Conservation (phyloP, 371 early-diverging fungal genomes). For the Mucor irregularis region DNA sequence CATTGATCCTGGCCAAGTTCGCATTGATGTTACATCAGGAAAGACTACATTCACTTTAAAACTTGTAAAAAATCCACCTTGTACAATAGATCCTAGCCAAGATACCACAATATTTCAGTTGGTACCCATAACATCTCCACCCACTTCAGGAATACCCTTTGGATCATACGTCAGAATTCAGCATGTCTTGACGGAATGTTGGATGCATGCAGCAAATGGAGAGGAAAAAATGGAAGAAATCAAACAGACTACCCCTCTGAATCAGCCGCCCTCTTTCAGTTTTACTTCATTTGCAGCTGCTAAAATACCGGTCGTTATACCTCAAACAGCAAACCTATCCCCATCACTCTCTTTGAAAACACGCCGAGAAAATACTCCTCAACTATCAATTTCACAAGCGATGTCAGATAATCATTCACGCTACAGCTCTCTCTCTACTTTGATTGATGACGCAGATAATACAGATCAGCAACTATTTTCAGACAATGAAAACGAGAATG, state of each 20-base stretch:
- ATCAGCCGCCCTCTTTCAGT: background rate
- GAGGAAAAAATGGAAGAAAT: conserved; percentile 9
- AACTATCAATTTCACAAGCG: background rate
- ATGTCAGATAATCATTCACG: background rate
- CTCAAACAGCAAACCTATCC: too few species aligned
- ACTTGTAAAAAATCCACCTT: conserved; percentile 28
- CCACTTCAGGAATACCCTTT: conserved; percentile 19
- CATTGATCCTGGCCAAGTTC: conserved; percentile 44
- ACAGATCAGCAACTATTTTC: background rate
- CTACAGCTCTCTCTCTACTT: background rate
- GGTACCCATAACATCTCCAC: conserved; percentile 30
- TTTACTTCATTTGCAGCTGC: background rate
- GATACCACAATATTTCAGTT: conserved; percentile 44
- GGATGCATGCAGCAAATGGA: conserved; percentile 46
- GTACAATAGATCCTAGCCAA: conserved; percentile 11
- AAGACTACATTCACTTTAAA: conserved; percentile 36
- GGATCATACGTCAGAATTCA: conserved; percentile 50
- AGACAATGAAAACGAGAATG: background rate
- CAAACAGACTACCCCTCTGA: background rate
- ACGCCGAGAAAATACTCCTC: background rate
- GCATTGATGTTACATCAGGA: conserved; percentile 37
- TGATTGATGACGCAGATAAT: background rate
- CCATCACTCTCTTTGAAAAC: background rate
- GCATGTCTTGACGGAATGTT: conserved; percentile 50
- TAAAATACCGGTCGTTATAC: too few species aligned